phyloP scores from a whole-genome alignment of 78 protist species.

The Mantamonas sphyraenae region DNA sequence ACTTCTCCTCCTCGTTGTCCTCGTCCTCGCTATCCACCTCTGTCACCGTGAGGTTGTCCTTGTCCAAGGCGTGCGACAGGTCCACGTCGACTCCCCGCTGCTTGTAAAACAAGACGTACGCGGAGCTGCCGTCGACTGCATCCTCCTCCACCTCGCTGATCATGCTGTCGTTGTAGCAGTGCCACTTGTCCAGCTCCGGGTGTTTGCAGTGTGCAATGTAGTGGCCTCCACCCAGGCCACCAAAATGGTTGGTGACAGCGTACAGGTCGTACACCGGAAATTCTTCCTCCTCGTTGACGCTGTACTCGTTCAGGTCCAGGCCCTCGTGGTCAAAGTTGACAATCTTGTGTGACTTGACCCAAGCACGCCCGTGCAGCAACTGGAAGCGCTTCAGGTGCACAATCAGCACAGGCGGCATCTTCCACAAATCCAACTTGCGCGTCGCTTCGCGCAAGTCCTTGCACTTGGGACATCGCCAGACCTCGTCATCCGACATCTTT shows the following conservation, averaged over 20 bases:
- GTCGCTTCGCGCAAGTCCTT: background rate
- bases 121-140: background rate
- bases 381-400: constrained; percentile 15
- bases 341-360: constrained; percentile 16
- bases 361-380: background rate
- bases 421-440: constrained; percentile 38
- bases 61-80: background rate
- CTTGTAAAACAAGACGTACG: background rate
- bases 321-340: constrained; percentile 28
- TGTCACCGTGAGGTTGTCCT: background rate
- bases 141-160: background rate
- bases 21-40: background rate
- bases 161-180: constrained; percentile 26
- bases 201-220: constrained; percentile 34
- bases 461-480: constrained; percentile 25
- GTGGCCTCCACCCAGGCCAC: constrained; percentile 47
- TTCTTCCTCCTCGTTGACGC: background rate
- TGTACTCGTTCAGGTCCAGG: constrained; percentile 6
- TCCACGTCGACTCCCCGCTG: background rate
- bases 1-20: background rate
- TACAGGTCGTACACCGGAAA: too few species aligned
- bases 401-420: constrained; percentile 17
- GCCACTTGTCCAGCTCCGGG: constrained; percentile 17
- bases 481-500: constrained; percentile 1
- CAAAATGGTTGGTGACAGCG: constrained; percentile 47